A percentile compares a stretch with the other conserved stretches of the same genome.
Conservation (phyloP, 441 rosid species). For the Oxalis stricta region DNA sequence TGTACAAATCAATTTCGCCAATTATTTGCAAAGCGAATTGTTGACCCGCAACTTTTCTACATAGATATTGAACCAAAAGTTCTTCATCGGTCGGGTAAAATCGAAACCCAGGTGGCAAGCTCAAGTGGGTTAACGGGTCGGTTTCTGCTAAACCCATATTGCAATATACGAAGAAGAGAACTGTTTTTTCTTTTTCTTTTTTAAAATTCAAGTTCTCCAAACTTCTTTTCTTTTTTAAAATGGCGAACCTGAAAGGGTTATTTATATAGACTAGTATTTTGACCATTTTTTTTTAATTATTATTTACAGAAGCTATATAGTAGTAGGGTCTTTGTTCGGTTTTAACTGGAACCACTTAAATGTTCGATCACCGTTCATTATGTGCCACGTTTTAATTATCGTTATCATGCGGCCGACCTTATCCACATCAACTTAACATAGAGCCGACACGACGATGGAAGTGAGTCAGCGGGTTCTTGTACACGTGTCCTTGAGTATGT, state of each 20-base stretch:
- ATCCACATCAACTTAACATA: slow-evolving; percentile 25
- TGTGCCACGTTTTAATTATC: slow-evolving; percentile 32
- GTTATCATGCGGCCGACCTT: slow-evolving; percentile 25
- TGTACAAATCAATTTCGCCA: slow-evolving; percentile 82
- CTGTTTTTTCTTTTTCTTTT: not conserved
- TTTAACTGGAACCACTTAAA: slow-evolving; percentile 17
- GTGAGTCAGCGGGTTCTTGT: slow-evolving; percentile 8
- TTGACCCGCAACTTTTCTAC: slow-evolving; percentile 75
- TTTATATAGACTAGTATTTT: too few relatives aligned
- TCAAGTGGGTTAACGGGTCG: slow-evolving; percentile 61
- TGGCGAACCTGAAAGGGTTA: too few relatives aligned
- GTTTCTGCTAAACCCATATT: slow-evolving; percentile 55
- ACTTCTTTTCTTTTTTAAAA: not conserved
- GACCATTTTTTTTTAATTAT: not conserved
- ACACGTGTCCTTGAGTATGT: slow-evolving; percentile 19
- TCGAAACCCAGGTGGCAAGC: slow-evolving; percentile 95
- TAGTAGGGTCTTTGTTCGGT: slow-evolving; percentile 46
- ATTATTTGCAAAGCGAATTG: slow-evolving; percentile 56
- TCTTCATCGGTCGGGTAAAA: slow-evolving; percentile 96
- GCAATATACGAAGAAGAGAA: not conserved
- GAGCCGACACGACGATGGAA: slow-evolving; percentile 22
- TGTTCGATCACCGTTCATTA: slow-evolving; percentile 13
- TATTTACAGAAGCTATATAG: slow-evolving; percentile 24
- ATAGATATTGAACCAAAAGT: slow-evolving; percentile 74
- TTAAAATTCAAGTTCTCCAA: too few relatives aligned